Percentiles rank a stretch among this genome's conserved stretches.
These are phyloP conservation scores for Psilocybe tampanensis DNA, from an alignment of 768 basidiomycete genomes.

Conservation along the genomic window DNA sequence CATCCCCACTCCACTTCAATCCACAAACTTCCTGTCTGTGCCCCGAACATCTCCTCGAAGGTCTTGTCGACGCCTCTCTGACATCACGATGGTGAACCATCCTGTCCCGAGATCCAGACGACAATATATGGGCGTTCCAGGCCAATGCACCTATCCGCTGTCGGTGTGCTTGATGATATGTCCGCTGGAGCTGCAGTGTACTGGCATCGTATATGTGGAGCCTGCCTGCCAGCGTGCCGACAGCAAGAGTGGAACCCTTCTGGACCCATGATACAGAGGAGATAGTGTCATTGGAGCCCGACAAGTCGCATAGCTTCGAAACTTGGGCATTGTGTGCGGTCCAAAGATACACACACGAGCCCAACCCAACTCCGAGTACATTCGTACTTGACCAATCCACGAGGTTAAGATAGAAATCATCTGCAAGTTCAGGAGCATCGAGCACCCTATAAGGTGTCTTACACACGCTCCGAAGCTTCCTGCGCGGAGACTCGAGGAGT, in stretches of 20 bases:
- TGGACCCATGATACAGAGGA: slow-evolving; percentile 96
- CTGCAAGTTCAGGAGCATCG: slow-evolving; percentile 95
- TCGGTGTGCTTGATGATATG: slow-evolving; percentile 81
- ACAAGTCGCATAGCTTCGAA: slow-evolving; percentile 86
- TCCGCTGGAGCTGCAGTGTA: slow-evolving; percentile 72
- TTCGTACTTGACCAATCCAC: slow-evolving; percentile 98
- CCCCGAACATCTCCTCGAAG: slow-evolving; percentile 72
- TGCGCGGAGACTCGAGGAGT: slow-evolving; percentile 83
- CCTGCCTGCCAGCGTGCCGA: slow-evolving; percentile 88
- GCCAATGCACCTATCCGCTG: slow-evolving; percentile 93
- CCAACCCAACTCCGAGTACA: slow-evolving; percentile 91
- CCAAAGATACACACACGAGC: slow-evolving; percentile 95
- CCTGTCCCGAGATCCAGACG: slow-evolving; percentile 90
- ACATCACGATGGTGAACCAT: slow-evolving; percentile 93
- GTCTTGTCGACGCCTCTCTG: slow-evolving; percentile 63
- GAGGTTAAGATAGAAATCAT: slow-evolving; percentile 98
- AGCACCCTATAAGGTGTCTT: slow-evolving; percentile 97
- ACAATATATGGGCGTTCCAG: slow-evolving; percentile 88
- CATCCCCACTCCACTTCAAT: slow-evolving; percentile 80
- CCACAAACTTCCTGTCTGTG: slow-evolving; percentile 97
- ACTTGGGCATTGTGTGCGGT: slow-evolving; percentile 92
- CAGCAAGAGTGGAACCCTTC: slow-evolving; percentile 85
- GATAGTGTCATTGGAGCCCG: slow-evolving; percentile 67
- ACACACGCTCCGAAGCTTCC: slow-evolving; percentile 79
- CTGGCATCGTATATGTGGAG: slow-evolving; percentile 94